Conservation (phyloP, 441 rosid genomes). For the Populus trichocarpa region DNA sequence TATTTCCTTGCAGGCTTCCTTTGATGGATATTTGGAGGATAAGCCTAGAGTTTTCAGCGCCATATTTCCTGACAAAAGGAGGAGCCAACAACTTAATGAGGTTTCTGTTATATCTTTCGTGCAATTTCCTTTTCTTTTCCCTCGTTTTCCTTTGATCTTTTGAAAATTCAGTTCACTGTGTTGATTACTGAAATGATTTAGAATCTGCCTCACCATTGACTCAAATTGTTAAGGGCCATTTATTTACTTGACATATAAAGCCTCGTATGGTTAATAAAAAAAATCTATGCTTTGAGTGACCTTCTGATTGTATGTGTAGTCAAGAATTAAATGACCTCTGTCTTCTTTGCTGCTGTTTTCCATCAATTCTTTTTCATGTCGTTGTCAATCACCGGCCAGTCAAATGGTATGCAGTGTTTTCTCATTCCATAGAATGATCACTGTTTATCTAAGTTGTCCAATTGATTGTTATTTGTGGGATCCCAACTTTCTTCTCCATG, state of each 20-base stretch:
- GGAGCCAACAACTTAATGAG: constrained; percentile 66
- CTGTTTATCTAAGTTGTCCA: neutral
- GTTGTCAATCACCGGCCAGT: neutral
- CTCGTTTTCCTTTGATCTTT: neutral
- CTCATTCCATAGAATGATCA: neutral
- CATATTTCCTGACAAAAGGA: constrained; percentile 75
- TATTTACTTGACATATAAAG: neutral
- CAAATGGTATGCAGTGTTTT: neutral
- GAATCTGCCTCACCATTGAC: neutral
- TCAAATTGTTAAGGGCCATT: neutral
- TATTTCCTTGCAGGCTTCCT: constrained; percentile 55
- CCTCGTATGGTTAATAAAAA: neutral
- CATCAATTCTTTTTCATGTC: neutral
- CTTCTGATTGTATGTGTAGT: neutral
- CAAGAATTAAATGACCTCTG: neutral
- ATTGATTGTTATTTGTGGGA: neutral
- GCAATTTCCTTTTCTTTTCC: neutral
- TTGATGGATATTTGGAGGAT: constrained; percentile 80
- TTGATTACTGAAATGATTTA: neutral
- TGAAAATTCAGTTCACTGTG: neutral
- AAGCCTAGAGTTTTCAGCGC: constrained; percentile 79
- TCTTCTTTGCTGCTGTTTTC: neutral
- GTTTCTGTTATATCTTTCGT: constrained; percentile 18
- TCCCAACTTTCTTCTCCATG: neutral
- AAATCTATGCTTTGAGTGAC: neutral